Conservation (phyloP, 768 basidiomycete species). For the Boletus sp. region DNA sequence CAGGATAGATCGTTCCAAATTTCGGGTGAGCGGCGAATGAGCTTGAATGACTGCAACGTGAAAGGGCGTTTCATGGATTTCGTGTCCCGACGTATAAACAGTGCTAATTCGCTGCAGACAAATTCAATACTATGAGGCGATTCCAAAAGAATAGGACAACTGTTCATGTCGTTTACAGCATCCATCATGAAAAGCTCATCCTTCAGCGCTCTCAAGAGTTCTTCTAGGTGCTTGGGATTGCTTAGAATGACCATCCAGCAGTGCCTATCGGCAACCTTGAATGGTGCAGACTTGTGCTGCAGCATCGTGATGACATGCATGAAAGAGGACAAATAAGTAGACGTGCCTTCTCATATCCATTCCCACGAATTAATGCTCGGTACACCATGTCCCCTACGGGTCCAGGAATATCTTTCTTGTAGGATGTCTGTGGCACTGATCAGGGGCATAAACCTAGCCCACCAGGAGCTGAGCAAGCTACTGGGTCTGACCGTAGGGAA, state of each 20-base stretch:
- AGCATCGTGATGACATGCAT: neutral
- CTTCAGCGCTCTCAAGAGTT: constrained; percentile 37
- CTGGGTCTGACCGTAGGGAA: constrained; percentile 22
- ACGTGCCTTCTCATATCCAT: constrained; percentile 34
- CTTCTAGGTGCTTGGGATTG: constrained; percentile 34
- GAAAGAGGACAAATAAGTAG: neutral
- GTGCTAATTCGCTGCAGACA: constrained; percentile 32
- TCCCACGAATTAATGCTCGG: too few relatives aligned
- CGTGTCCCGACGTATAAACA: constrained; percentile 37
- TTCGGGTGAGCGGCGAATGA: constrained; percentile 34
- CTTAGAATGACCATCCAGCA: constrained; percentile 41
- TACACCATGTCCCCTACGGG: too few relatives aligned
- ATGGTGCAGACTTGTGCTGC: neutral
- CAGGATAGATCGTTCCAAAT: constrained; percentile 38
- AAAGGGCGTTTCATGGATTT: constrained; percentile 26
- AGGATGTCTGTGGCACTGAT: constrained; percentile 19
- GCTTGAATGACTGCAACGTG: constrained; percentile 32
- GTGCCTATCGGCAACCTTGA: neutral
- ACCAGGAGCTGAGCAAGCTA: neutral
- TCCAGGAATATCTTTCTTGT: too few relatives aligned
- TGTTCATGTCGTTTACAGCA: constrained; percentile 35
- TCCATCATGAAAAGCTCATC: constrained; percentile 35
- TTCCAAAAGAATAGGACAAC: neutral
- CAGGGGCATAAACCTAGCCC: neutral
- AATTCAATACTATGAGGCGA: neutral